These are phyloP conservation scores for Bremia lactucae DNA, from an alignment of 352 stramenopile genomes.

Conservation along the genomic window DNA sequence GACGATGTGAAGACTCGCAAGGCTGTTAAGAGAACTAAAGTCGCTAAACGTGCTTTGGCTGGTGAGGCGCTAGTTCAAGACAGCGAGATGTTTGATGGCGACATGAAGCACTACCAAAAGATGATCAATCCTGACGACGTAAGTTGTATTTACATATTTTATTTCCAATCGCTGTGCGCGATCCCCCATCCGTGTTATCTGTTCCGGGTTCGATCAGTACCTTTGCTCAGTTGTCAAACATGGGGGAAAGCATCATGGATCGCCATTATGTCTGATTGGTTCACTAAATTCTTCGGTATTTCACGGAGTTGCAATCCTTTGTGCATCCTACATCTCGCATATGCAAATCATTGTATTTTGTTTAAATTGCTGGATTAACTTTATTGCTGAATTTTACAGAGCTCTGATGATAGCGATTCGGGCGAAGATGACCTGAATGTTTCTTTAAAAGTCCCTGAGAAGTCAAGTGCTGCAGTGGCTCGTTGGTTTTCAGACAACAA, in stretches of 20 bases:
- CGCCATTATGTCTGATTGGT: slow-evolving; percentile 77
- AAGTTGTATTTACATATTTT: slow-evolving; percentile 26
- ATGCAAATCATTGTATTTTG: slow-evolving; percentile 2
- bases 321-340: slow-evolving; percentile 50
- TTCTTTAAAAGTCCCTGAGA: slow-evolving; percentile 66
- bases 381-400: slow-evolving; percentile 32
- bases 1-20: slow-evolving; percentile 78
- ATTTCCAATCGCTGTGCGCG: slow-evolving; percentile 11
- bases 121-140: slow-evolving; percentile 84
- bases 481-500: slow-evolving; percentile 83
- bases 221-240: slow-evolving; percentile 88
- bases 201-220: slow-evolving; percentile 80
- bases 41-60: slow-evolving; percentile 73
- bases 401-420: slow-evolving; percentile 66
- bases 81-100: slow-evolving; percentile 72
- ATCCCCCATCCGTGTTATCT: slow-evolving; percentile 86
- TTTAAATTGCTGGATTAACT: neutral
- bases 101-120: slow-evolving; percentile 71
- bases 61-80: slow-evolving; percentile 72
- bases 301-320: slow-evolving; percentile 51
- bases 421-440: slow-evolving; percentile 58
- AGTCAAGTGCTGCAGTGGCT: slow-evolving; percentile 58
- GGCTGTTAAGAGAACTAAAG: slow-evolving; percentile 76
- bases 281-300: slow-evolving; percentile 19
- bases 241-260: slow-evolving; percentile 68